Evolutionary conservation across 345 rosid genomes (phyloP), one percentile per base, ranked within the genome.

Genomic region (Carallia pectinifolia): DNA sequence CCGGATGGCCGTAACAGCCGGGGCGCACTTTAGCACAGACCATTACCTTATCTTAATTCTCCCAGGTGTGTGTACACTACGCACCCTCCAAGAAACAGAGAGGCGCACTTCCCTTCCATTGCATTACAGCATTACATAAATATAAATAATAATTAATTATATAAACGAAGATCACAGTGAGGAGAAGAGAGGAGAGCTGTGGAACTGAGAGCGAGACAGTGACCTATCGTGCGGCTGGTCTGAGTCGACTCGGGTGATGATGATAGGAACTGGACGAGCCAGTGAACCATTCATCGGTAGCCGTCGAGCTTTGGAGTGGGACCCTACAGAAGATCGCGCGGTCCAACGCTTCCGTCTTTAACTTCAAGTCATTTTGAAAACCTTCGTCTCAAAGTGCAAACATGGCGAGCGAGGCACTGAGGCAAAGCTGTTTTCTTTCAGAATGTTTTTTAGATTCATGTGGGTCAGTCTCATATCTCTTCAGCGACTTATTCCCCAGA

Each of bases 261-360:
- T 94, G n/a, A 95, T 82, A 2, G 97, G 38, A 36, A 7, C 44
- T 92, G 85, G 89, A 85, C 81, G 90, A 92, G 85, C 90, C 99
- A 30, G 83, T 96, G 18, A 80, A 90, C 71, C 87, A 18, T 90
- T 97, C 54, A 95, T 95, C 31, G 92, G 99, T 71, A 81, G 97
- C 88, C 85, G 71, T 52, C 88, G 96, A 61, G 99, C 99, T 31
- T 95, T 90, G 80, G 93, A 89, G 63, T 90, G 99, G 99, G 86
- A 10, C 91, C 36, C 80, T 90, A 72, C 71, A 81, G 74, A 92
- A 92, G 91, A 89, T 92, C 74, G 88, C 92, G 19, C 87, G 90
- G 53, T 83, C 90, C 9, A 92, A 92, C 66, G 76, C 86, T 36
- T 53, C 89, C 39, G 97, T 86, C 18, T 95, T 89, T 84, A 86